These are phyloP conservation scores for Hirschfeldia incana DNA, from an alignment of 345 rosid species.

Conservation along the genomic window DNA sequence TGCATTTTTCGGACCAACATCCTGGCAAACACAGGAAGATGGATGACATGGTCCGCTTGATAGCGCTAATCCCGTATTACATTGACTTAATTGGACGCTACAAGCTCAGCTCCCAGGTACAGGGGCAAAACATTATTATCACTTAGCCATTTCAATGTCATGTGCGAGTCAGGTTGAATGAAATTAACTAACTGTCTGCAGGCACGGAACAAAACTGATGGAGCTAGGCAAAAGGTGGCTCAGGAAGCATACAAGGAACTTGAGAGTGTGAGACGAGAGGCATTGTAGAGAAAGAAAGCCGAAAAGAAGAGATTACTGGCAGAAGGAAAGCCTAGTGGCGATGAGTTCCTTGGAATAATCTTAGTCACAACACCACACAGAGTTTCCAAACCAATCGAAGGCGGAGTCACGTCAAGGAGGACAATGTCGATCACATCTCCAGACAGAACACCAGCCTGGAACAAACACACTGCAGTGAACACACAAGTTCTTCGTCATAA, in stretches of 20 bases:
- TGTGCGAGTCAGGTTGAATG: not conserved
- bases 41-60: slow-evolving; percentile 81
- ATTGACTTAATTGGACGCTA: slow-evolving; percentile 92
- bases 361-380: too few species aligned
- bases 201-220: slow-evolving; percentile 86
- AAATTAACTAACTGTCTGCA: slow-evolving; percentile 22
- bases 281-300: slow-evolving; percentile 80
- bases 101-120: slow-evolving; percentile 90
- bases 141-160: not conserved
- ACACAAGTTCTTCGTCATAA: too few species aligned
- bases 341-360: not conserved
- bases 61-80: slow-evolving; percentile 85
- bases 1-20: slow-evolving; percentile 95
- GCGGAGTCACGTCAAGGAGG: too few species aligned
- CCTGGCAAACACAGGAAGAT: slow-evolving; percentile 76
- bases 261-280: slow-evolving; percentile 89
- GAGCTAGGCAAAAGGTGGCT: slow-evolving; percentile 74
- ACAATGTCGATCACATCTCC: too few species aligned
- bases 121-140: not conserved
- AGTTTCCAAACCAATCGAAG: too few species aligned
- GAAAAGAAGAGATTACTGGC: slow-evolving; percentile 78
- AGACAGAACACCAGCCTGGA: too few species aligned
- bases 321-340: slow-evolving; percentile 83
- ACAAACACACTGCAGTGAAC: too few species aligned
- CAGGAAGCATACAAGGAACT: slow-evolving; percentile 93